Base-by-base conservation (phyloP, 2,329 filamentous ascomycete genomes). In the Cordyceps cateniannulata region DNA sequence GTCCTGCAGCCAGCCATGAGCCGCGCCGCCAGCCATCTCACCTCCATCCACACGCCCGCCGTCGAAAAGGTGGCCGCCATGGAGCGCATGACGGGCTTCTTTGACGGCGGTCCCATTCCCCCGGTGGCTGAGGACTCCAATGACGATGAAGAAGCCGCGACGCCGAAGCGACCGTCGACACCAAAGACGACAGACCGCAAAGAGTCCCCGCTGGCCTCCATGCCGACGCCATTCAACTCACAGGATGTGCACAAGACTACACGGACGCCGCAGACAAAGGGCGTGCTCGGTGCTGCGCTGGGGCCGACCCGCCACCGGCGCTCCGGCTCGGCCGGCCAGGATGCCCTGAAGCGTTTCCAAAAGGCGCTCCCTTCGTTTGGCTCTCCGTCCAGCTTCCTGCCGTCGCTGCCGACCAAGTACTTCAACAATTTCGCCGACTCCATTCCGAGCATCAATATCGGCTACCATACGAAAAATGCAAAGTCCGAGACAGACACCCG, bases 1-100 rank as follows among this genome's bases (percentile, higher is more conserved):
- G 77, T 86, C 50, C 77, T 87, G 54, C 83, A 84, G 67, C 82
- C 83, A 2, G 77, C 83, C 25, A 79, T 87, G 64, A 86, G 83
- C 68, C 76, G 77, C 7, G 75, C 76, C 24, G 84, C 83, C 9
- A 82, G 81, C 5, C 79, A 82, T 51, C 73, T 86, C 44, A 81
- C 82, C 14, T 79, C 81, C 3, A 73, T 78, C 5, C 78, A 74
- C 59, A 86, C 82, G 0, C 81, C 83, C 6, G 82, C 82, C 4
- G 76, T 78, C 29, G 84, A 86, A 68, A 86, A 83, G 70, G 80
- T 77, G 18, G 80, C 80, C 7, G 83, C 80, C 0, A 75, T 86
- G 75, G 78, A 82, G 29, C 68, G 71, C 10, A 70, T 70, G 53
- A 24, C 49, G 22, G 64, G 65, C 49, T 63, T 71, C 53, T 69